These are phyloP conservation scores for Metschnikowia koreensis DNA, from an alignment of 805 yeast species.

Conservation along the genomic window DNA sequence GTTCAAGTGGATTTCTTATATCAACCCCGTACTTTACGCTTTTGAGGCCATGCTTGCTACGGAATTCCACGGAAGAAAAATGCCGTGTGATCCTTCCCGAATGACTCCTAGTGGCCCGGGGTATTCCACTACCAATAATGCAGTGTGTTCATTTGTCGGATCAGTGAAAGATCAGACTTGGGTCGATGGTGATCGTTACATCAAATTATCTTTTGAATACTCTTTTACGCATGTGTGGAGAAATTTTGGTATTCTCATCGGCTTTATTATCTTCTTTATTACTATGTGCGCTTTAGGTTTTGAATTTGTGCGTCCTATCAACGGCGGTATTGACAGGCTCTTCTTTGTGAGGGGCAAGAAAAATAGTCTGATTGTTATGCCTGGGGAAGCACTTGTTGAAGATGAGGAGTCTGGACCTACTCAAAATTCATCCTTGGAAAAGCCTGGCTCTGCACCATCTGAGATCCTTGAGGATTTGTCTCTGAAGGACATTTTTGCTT, in stretches of 20 bases:
- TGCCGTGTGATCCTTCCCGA: constrained; percentile 24
- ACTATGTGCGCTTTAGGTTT: constrained; percentile 24
- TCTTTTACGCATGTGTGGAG: constrained; percentile 45
- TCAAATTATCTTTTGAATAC: constrained; percentile 33
- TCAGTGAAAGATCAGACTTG: constrained; percentile 17
- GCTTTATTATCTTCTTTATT: constrained; percentile 21
- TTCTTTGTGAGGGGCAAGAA: constrained; percentile 28
- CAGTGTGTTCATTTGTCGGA: constrained; percentile 16
- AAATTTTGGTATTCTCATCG: constrained; percentile 47
- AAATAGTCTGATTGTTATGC: constrained; percentile 19
- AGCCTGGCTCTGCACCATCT: constrained; percentile 3
- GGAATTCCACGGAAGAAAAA: constrained; percentile 31
- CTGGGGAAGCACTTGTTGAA: constrained; percentile 9
- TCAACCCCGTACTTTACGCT: constrained; percentile 29
- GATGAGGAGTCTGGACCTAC: constrained; percentile 19
- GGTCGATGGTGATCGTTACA: constrained; percentile 32
- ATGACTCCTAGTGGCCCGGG: constrained; percentile 28
- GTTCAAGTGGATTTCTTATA: constrained; percentile 41
- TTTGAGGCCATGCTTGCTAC: constrained; percentile 30
- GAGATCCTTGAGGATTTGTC: constrained; percentile 15
- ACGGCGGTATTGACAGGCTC: constrained; percentile 33
- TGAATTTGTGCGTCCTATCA: constrained; percentile 28
- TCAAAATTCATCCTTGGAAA: constrained; percentile 7
- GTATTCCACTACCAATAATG: constrained; percentile 15
- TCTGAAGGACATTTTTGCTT: constrained; percentile 32